Evolutionary conservation across 1,284 basidiomycete genomes (phyloP), one percentile per base, ranked within the genome.

Genomic region (Psilocybe mexicana): DNA sequence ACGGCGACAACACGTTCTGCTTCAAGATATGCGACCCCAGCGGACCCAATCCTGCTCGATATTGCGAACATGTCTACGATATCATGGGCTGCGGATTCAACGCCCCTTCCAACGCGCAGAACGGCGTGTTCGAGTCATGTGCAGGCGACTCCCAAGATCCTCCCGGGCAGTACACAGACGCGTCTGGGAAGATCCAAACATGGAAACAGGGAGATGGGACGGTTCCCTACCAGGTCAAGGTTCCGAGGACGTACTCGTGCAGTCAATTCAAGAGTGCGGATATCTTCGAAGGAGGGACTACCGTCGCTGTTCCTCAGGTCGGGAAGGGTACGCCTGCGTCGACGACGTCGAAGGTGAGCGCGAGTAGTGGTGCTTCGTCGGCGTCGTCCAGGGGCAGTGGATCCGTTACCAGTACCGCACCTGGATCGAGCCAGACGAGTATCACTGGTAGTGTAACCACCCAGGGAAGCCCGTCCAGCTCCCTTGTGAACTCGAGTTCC

Each of bases 61-160:
- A 70, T 61, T 86, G 83, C 74, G 75, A 79, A 63, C 76, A 83
- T 69, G 72, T 74, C 42, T 78, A 72, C 57, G 84, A 86, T 63
- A 76, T 79, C 49, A 77, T 84, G 44, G 84, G 84, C 0, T 86
- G 84, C 66, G 58, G 59, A 1, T 84, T 79, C 72, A 86, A 86
- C 64, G 78, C 61, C 44, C 83, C 83, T 4, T 77, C 78, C 55
- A 70, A 74, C 8, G 81, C 79, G 58, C 64, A 71, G 54, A 70
- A 78, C 26, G 75, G 73, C 33, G 71, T 71, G 0, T 85, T 83
- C 64, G 72, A 76, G 49, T 69, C 72, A 30, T 85, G 84, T 65
- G 60, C 74, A 0, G 80, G 80, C 33, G 85, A 86, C 7, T 72
- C 81, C 63, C 81, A 82, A 71, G 74, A 78, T 58, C 71, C 74